These are phyloP conservation scores for Taxillus chinensis DNA, from an alignment of 164 flowering plant species.

Conservation along the genomic window DNA sequence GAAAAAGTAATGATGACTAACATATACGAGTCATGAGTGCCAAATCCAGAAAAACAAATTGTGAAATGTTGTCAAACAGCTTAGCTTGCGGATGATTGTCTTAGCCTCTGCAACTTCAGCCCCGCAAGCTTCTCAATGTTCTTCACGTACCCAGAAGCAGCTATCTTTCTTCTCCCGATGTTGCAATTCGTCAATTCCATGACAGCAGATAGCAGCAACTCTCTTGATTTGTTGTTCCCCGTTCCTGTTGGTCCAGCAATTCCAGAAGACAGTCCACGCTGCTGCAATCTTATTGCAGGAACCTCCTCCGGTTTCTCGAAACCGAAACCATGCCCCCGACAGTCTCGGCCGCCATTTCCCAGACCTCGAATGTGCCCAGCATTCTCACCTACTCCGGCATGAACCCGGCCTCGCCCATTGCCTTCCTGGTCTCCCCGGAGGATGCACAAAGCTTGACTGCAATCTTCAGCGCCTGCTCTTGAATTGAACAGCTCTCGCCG, in stretches of 20 bases:
- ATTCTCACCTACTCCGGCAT: conserved; percentile 62
- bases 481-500: conserved; percentile 36
- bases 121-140: conserved; percentile 75
- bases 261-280: conserved; percentile 34
- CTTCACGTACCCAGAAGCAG: conserved; percentile 47
- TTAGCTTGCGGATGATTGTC: conserved; percentile 49
- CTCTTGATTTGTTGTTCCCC: conserved; percentile 22
- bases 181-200: conserved; percentile 47
- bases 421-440: conserved; percentile 62
- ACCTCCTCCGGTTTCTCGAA: conserved; percentile 49
- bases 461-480: conserved; percentile 60
- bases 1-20: background rate
- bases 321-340: conserved; percentile 44
- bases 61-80: conserved; percentile 51
- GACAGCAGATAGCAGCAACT: conserved; percentile 52
- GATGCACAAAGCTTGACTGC: conserved; percentile 37
- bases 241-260: conserved; percentile 40
- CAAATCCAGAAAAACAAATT: conserved; percentile 53
- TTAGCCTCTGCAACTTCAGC: conserved; percentile 62
- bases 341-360: conserved; percentile 75
- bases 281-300: conserved; percentile 50
- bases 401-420: conserved; percentile 76
- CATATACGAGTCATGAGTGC: conserved; percentile 6
- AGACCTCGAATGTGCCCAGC: conserved; percentile 50
- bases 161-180: conserved; percentile 60